A percentile compares a stretch with the other conserved stretches of the same genome.
Evolutionary conservation across 2,329 filamentous ascomycete species (phyloP).

Genomic region (Ilyonectria mors-panacis): DNA sequence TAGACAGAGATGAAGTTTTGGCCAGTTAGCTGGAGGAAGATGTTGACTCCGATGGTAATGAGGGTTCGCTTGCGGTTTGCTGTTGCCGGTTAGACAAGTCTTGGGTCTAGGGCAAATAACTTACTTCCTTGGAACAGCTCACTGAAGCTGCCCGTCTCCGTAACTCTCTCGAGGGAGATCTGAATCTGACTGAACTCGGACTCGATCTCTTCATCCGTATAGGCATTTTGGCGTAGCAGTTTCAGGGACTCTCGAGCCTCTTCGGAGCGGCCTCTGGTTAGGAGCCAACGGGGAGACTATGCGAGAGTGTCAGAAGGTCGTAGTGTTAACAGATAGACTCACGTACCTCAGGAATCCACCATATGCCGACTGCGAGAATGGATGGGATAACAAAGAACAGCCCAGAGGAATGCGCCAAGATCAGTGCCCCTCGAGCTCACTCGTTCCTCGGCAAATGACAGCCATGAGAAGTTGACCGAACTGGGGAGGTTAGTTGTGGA

Average conservation of each 20-base stretch:
- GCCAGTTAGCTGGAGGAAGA: conserved; percentile 50
- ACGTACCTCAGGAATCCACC: conserved; percentile 46
- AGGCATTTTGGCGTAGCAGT: conserved; percentile 41
- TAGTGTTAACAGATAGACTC: no score
- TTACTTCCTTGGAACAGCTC: conserved; percentile 33
- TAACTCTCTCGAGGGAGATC: conserved; percentile 41
- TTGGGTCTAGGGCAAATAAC: not conserved
- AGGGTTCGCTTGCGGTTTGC: conserved; percentile 41
- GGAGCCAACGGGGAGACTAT: conserved; percentile 48
- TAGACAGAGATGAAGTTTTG: conserved; percentile 48
- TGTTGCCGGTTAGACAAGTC: not conserved
- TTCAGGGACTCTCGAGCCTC: conserved; percentile 46
- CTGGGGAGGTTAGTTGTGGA: not conserved
- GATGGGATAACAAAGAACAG: conserved; percentile 52
- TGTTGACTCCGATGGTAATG: conserved; percentile 46
- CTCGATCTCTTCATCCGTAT: conserved; percentile 43
- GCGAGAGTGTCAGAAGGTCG: no score
- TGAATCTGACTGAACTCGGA: conserved; percentile 32
- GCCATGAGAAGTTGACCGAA: conserved; percentile 40
- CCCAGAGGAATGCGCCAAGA: conserved; percentile 54
- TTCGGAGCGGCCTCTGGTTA: conserved; percentile 45
- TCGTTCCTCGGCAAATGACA: conserved; percentile 48
- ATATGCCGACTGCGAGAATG: conserved; percentile 46
- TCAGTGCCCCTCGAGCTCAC: conserved; percentile 45
- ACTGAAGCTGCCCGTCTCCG: conserved; percentile 37